Evolutionary conservation across 176 grass and related monocot genomes (phyloP).

Genomic region (Neostapfia colusana): DNA sequence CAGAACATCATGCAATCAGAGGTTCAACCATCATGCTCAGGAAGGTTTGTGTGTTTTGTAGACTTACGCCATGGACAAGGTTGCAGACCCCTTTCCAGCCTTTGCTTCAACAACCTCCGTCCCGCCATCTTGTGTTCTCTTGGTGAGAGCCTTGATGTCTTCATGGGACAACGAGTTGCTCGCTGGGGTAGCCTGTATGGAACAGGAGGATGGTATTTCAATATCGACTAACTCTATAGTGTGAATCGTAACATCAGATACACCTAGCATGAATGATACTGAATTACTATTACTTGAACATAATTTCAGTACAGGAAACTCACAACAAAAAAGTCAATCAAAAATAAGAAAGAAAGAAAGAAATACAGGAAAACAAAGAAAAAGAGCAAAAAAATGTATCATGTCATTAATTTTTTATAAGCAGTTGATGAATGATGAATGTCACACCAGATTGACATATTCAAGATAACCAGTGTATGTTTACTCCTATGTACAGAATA

Average conservation of each 20-base stretch:
- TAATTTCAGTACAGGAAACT: background rate
- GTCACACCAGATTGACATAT: background rate
- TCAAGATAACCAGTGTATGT: background rate
- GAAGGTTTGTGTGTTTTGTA: background rate
- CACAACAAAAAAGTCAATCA: no score
- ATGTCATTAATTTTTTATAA: background rate
- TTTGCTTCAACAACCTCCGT: conserved; percentile 98
- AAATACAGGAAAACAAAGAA: no score
- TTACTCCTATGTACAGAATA: background rate
- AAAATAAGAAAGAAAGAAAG: no score
- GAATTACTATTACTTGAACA: background rate
- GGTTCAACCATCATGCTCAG: background rate
- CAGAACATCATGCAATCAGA: background rate
- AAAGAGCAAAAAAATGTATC: no score
- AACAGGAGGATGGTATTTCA: conserved; percentile 1
- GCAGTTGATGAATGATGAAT: background rate
- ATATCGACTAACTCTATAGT: background rate
- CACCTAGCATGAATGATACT: background rate
- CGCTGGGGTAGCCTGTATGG: conserved; percentile 64
- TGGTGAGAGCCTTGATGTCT: conserved; percentile 80
- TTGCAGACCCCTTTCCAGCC: conserved; percentile 95
- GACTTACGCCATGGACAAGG: conserved; percentile 98
- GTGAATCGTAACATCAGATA: background rate
- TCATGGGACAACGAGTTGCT: conserved; percentile 69
- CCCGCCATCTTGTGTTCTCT: conserved; percentile 94